Percentiles rank a stretch among this genome's conserved stretches.
phyloP scores from a whole-genome alignment of 2,329 filamentous ascomycete genomes.

The Ilyonectria destructans region DNA sequence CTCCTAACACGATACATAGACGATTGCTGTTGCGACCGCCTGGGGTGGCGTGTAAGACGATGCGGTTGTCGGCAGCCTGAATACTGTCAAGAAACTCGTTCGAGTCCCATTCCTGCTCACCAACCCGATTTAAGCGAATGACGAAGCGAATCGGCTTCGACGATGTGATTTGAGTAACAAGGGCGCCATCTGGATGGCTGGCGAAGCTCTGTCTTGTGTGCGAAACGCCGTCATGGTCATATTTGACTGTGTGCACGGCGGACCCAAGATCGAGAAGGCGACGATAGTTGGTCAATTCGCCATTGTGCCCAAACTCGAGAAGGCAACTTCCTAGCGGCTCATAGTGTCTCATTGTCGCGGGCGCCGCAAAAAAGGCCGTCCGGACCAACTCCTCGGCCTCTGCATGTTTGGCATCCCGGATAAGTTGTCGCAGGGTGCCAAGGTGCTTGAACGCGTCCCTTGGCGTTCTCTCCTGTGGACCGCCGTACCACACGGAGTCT shows the following conservation, averaged over 20 bases:
- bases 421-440: conserved; percentile 39
- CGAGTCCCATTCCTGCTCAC: conserved; percentile 44
- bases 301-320: conserved; percentile 57
- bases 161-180: conserved; percentile 47
- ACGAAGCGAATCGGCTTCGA: conserved; percentile 43
- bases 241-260: conserved; percentile 57
- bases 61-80: conserved; percentile 34
- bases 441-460: conserved; percentile 46
- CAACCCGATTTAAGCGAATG: conserved; percentile 44
- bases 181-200: conserved; percentile 59
- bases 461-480: conserved; percentile 61
- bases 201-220: conserved; percentile 59
- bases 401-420: conserved; percentile 42
- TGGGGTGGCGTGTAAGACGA: conserved; percentile 40
- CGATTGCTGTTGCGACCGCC: conserved; percentile 43
- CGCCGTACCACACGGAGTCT: conserved; percentile 65
- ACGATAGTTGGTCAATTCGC: conserved; percentile 52
- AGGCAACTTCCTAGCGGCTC: conserved; percentile 53
- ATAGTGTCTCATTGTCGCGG: conserved; percentile 50
- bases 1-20: conserved; percentile 36
- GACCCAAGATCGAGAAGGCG: conserved; percentile 58
- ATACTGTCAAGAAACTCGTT: conserved; percentile 49
- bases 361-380: conserved; percentile 46
- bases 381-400: conserved; percentile 45
- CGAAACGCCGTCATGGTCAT: conserved; percentile 52